phyloP scores from a whole-genome alignment of 805 yeast genomes.

The Jamesozyma piceae region DNA sequence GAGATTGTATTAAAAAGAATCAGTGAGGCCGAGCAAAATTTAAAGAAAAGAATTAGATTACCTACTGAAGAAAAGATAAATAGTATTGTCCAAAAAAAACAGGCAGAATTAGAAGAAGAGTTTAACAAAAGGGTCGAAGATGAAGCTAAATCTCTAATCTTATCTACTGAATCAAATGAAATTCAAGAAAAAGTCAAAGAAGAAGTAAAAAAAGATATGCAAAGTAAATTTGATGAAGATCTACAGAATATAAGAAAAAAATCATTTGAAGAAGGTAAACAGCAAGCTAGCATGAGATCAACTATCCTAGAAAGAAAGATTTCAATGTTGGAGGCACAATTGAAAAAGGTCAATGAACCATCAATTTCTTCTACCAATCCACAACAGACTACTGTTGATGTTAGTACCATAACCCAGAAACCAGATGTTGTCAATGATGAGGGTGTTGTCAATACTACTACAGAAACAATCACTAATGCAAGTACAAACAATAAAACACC shows the following conservation, averaged over 20 bases:
- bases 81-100: constrained; percentile 37
- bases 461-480: neutral
- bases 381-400: neutral
- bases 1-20: constrained; percentile 21
- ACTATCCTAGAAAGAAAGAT: constrained; percentile 24
- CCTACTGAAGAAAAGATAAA: constrained; percentile 42
- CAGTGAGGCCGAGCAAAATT: constrained; percentile 34
- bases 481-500: neutral
- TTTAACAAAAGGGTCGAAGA: constrained; percentile 7
- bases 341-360: constrained; percentile 34
- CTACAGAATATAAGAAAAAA: constrained; percentile 7
- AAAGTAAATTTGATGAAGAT: constrained; percentile 7
- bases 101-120: constrained; percentile 11
- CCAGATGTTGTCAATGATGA: neutral
- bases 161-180: constrained; percentile 2
- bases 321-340: constrained; percentile 22
- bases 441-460: neutral
- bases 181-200: constrained; percentile 5
- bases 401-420: neutral
- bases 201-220: constrained; percentile 11
- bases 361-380: constrained; percentile 1
- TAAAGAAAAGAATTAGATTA: constrained; percentile 39
- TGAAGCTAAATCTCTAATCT: constrained; percentile 7
- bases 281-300: constrained; percentile 16
- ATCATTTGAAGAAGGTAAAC: constrained; percentile 20